A percentile compares a stretch with the other conserved stretches of the same genome.
Conservation (phyloP, 2,329 filamentous ascomycete genomes). For the Penicillium sp. region DNA sequence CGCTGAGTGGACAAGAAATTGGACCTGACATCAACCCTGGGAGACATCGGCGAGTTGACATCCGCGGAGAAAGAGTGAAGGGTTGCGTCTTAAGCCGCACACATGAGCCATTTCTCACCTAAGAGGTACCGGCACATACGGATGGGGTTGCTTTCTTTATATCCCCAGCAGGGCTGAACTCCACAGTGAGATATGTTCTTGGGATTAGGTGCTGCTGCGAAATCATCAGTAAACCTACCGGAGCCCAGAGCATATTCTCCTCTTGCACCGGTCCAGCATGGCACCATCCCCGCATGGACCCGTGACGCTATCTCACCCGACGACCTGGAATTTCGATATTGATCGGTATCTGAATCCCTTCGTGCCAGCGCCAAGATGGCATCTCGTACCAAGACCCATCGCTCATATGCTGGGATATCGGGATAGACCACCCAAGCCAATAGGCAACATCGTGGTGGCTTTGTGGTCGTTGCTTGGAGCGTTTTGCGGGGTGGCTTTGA, state of each 20-base stretch:
- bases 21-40: neutral
- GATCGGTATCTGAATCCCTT: conserved; percentile 72
- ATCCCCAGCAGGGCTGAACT: conserved; percentile 3
- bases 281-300: neutral
- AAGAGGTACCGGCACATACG: neutral
- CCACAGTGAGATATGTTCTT: neutral
- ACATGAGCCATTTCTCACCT: neutral
- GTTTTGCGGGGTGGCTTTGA: conserved; percentile 59
- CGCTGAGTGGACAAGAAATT: conserved; percentile 26
- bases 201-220: neutral
- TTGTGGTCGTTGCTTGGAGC: conserved; percentile 65
- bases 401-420: conserved; percentile 68
- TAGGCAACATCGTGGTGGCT: conserved; percentile 59
- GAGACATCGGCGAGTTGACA: neutral
- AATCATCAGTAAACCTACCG: neutral
- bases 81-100: conserved; percentile 2
- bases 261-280: neutral
- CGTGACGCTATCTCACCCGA: conserved; percentile 19
- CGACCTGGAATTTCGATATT: conserved; percentile 62
- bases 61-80: conserved; percentile 15
- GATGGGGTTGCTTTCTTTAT: neutral
- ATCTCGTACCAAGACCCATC: conserved; percentile 61
- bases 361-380: conserved; percentile 64
- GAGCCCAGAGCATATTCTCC: neutral
- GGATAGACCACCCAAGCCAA: conserved; percentile 28